Conservation (phyloP, 805 yeast species). For the Pichia scutulata region DNA sequence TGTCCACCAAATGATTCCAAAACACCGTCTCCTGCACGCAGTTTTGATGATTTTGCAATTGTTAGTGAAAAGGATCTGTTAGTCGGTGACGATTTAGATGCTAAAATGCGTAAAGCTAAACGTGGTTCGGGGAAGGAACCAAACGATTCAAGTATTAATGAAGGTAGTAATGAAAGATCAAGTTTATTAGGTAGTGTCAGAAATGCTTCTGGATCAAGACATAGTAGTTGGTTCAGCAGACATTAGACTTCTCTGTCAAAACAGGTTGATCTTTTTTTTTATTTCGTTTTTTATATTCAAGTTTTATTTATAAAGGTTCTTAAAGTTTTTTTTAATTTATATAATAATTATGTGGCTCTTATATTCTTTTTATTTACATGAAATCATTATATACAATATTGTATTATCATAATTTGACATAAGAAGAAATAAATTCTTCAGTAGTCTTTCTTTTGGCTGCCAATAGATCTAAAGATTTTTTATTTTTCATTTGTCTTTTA, state of each 20-base stretch:
- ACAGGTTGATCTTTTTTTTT: neutral
- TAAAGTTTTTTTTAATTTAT: too few species aligned
- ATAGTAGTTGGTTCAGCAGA: slow-evolving; percentile 6
- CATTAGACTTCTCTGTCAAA: neutral
- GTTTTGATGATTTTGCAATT: slow-evolving; percentile 37
- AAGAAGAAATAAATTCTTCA: slow-evolving; percentile 28
- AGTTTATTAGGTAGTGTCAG: slow-evolving; percentile 1
- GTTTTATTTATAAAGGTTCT: neutral
- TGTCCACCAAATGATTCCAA: neutral
- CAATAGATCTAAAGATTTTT: slow-evolving; percentile 30
- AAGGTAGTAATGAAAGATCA: neutral
- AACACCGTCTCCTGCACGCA: slow-evolving; percentile 6
- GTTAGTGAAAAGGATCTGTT: slow-evolving; percentile 31
- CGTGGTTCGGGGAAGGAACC: neutral
- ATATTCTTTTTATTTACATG: neutral
- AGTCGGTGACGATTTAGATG: slow-evolving; percentile 5
- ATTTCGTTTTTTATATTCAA: neutral
- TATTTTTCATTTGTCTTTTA: slow-evolving; percentile 39
- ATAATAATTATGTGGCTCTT: neutral
- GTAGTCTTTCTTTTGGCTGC: slow-evolving; percentile 21
- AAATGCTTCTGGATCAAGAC: slow-evolving; percentile 1
- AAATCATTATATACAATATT: neutral
- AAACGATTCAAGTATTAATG: neutral
- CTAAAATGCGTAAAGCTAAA: neutral
- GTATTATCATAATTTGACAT: slow-evolving; percentile 1